Base-by-base conservation (phyloP, 352 stramenopile species). In the Pythium utonaiense region DNA sequence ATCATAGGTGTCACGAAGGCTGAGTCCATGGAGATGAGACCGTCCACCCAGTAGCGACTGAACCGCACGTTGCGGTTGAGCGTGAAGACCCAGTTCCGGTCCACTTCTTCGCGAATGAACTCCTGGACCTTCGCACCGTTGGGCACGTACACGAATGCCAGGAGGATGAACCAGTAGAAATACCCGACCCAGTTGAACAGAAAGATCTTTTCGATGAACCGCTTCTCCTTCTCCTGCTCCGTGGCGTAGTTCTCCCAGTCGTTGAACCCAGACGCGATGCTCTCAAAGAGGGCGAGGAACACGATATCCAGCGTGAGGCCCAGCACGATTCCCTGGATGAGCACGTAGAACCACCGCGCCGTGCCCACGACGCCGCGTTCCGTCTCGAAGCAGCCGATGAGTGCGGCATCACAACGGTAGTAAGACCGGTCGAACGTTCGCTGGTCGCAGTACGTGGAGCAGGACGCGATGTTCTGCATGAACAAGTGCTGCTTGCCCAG, bases 121-220 rank as follows among this genome's bases (percentile, higher is more conserved):
- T 57, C 50, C 53, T 87, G 75, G 19, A 87, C 75, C 12, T 57
- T 53, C 14, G 58, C 71, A 30, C 77, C 77, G 53, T 87, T 82
- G 42, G 77, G 77, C 28, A 83, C 75, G 73, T 87, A 87, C 6
- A 84, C 53, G 55, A 87, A 87, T 24, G 75, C 75, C 31, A 87
- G 62, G 12, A 87, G 53, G 34, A 87, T 73, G 64, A 87, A 85
- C 77, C 77, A 87, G 66, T 87, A 87, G 59, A 87, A 87, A 67
- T 87, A 87, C 24, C 77, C 75, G 63, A 87, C 75, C 75, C 77
- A 87, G 67, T 84, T 81, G 77, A 87, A 87, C 28, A 87, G 58
- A 44, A 87, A 87, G 56, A 85, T 75, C 65, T 87, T 85, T 27
- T 81, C 73, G 41, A 85, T 75, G 55, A 69, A 73, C 1, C 75